Base-by-base conservation (phyloP, 2,329 filamentous ascomycete species). In the Fusarium humuli region DNA sequence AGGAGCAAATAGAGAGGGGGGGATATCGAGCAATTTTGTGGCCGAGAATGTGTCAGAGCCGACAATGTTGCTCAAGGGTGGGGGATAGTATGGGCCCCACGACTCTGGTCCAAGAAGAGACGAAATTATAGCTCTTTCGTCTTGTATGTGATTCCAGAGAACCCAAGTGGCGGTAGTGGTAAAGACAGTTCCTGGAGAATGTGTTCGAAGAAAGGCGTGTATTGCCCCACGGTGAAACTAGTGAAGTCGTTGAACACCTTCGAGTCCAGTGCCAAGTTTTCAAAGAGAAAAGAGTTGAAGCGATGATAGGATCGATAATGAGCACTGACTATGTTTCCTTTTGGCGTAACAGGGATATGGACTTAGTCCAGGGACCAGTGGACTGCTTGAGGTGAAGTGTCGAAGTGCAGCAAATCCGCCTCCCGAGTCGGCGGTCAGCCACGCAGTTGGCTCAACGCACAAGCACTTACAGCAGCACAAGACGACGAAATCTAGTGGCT, bases 271-370 rank as follows among this genome's bases (percentile, higher is more conserved):
- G 46, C 41, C 60, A 61, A 59, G 44, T 40, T 50, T 60, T 60
- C 48, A 34, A 50, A 49, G 67, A 25, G 45, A 61, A 58, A 57
- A 56, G 53, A 62, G 47, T 55, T 49, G 45, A 65, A 55, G 57
- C 29, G 34, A 61, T 52, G 63, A 63, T 50, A 44, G 58, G 34
- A 63, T 65, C 59, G 57, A 61, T 46, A 52, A 55, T 25, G 34
- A 42, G 46, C 37, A 53, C 57, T 59, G 46, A 48, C 34, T 55
- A 65, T 72, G 53, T 55, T 71, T 68, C 40, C 52, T 62, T 63
- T 60, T 71, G 61, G 65, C 56, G 69, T 40, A 73, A 63, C 73
- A 70, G 69, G 69, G 69, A 73, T 69, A 65, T 52, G 47, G 48
- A 45, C 53, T 61, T 59, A 52, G 58, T 42, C 47, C 54, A 75